Base-by-base conservation (phyloP, 2,329 filamentous ascomycete species). In the Rutstroemia sp. region DNA sequence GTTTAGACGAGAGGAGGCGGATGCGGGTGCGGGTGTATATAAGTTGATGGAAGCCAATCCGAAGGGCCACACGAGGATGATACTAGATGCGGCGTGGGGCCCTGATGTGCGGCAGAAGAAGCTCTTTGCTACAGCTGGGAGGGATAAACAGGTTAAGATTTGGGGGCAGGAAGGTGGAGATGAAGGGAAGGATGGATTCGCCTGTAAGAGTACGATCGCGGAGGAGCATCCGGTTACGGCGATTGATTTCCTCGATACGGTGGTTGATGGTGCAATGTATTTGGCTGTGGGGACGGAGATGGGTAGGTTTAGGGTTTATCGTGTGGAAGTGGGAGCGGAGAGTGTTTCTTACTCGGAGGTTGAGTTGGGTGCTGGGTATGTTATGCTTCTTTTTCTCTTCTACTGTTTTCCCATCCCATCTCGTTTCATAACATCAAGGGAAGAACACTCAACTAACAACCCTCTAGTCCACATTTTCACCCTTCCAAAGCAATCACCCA, bases 61-160 rank as follows among this genome's bases (percentile, higher is more conserved):
- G 1, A 96, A 95, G 72, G 92, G 89, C 0, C 94, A 99, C 71
- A 79, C 87, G 4, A 79, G 94, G 58, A 97, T 99, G 91, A 92
- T 99, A 47, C 77, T 97, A 14, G 90, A 91, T 68, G 88, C 85
- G 1, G 83, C 88, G 2, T 99, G 94, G 92, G 85, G 87, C 1
- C 86, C 67, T 6, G 62, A 66, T 2, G 67, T 67, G 7, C 67
- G 70, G 8, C 30, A 64, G 27, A 30, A 30, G 10, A 30, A 71
- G 5, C 71, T 79, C 27, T 99, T 99, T 71, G 87, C 88, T 12
- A 99, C 94, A 0, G 92, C 92, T 1, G 90, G 92, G 3, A 80
- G 94, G 65, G 94, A 99, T 71, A 97, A 95, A 74, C 79, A 79
- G 25, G 85, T 95, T 39, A 88, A 88, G 67, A 67, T 92, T 45